Base-by-base conservation (phyloP, 129 eudicot species). In the Mikania micrantha region DNA sequence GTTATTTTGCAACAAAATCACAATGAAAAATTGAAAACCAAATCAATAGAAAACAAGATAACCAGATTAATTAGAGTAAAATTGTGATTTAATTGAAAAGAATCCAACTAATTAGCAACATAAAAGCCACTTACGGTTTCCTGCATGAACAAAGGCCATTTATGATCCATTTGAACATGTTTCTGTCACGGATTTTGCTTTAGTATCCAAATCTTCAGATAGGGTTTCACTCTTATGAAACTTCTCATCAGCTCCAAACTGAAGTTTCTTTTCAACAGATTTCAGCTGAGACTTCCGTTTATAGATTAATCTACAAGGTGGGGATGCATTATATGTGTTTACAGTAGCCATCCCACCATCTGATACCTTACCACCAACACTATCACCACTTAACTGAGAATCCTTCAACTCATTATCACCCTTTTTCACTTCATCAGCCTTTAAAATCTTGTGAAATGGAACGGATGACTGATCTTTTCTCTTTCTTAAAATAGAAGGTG, bases 401-500 rank as follows among this genome's bases (percentile, higher is more conserved):
- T 64, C 73, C 73, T 82, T 75, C 68, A 68, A 39, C 70, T 57
- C 61, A 72, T 34, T 50, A 10, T 64, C 70, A 7, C 54, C 63
- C 64, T 56, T 42, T 27, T 67, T 75, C 25, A 52, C 71, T 11
- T 39, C 83, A 22, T 78, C 78, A 0, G 36, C 75, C 83, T 70
- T 81, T 64, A 71, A 32, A 64, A 29, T 67, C 76, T 82, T 80
- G 60, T 63, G 73, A 47, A 56, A 20, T 12, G 82, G 63, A 21
- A 65, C 39, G 32, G 82, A 36, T 1, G 53, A 48, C 20, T 61
- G 84, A 56, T 42, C 54, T 72, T 79, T 93, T 79, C 99, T 86
- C 77, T 86, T 93, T 52, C 99, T 77, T 10, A 89, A 40, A 36
- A 93, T 93, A 44, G 99, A 86, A 65, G 99, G 99, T 9, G 95